These are phyloP conservation scores for Ustanciosporium gigantosporum DNA, from an alignment of 1,284 basidiomycete genomes.

Conservation along the genomic window DNA sequence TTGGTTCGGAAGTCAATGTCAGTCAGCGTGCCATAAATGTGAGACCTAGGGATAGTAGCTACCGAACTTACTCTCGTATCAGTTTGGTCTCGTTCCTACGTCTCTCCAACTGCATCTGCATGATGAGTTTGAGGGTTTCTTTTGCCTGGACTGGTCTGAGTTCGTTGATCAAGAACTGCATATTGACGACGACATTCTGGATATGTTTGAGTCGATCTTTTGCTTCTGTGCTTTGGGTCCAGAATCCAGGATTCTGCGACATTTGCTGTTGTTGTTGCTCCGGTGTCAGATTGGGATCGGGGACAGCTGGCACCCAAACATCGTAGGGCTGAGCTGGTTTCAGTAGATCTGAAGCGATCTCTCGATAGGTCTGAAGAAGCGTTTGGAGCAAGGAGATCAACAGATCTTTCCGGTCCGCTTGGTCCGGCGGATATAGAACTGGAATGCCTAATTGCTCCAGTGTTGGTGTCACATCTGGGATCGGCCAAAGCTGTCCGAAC, in stretches of 20 bases:
- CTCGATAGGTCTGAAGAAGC: slow-evolving; percentile 54
- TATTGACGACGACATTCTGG: slow-evolving; percentile 55
- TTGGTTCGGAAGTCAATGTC: no score
- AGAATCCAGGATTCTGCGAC: slow-evolving; percentile 27
- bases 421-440: slow-evolving; percentile 35
- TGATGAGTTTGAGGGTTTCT: slow-evolving; percentile 44
- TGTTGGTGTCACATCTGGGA: slow-evolving; percentile 47
- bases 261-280: slow-evolving; percentile 28
- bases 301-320: slow-evolving; percentile 36
- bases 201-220: slow-evolving; percentile 52
- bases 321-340: slow-evolving; percentile 52
- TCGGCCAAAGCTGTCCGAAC: slow-evolving; percentile 57
- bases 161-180: slow-evolving; percentile 57
- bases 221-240: slow-evolving; percentile 40
- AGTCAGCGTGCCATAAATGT: not conserved
- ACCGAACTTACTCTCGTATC: slow-evolving; percentile 30
- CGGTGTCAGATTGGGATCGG: slow-evolving; percentile 17
- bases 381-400: slow-evolving; percentile 56
- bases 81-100: slow-evolving; percentile 40
- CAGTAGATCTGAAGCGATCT: slow-evolving; percentile 44
- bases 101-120: slow-evolving; percentile 47
- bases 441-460: slow-evolving; percentile 49
- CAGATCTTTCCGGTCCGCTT: slow-evolving; percentile 27
- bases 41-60: not conserved
- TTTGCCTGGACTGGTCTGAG: slow-evolving; percentile 52